Percentiles rank a stretch among this genome's conserved stretches.
phyloP scores from a whole-genome alignment of 208 protist species.

The Willaertia magna region DNA sequence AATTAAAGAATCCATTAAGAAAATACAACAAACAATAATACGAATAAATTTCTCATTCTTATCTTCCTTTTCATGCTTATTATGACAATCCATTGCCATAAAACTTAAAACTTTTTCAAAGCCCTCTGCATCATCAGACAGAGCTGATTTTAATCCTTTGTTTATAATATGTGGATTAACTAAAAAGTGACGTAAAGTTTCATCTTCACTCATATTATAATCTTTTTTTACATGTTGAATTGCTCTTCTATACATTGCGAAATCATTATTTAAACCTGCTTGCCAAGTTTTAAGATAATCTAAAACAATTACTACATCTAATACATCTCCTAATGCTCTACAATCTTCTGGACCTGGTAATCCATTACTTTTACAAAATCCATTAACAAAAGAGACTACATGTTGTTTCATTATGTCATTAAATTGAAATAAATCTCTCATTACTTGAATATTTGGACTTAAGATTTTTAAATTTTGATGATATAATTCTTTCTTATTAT shows the following conservation, averaged over 20 bases:
- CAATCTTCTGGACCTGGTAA: not conserved
- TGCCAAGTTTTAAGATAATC: conserved; percentile 11
- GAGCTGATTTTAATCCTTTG: not conserved
- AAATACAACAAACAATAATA: not conserved
- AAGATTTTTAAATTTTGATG: not conserved
- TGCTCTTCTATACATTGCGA: conserved; percentile 6
- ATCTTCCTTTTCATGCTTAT: not conserved
- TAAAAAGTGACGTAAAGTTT: not conserved
- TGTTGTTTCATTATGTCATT: not conserved
- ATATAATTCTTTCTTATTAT: conserved; percentile 12
- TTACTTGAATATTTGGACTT: not conserved
- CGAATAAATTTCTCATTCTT: not conserved
- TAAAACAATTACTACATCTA: not conserved
- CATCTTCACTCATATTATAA: conserved; percentile 10
- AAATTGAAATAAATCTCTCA: not conserved
- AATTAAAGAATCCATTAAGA: not conserved
- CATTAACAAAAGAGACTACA: not conserved
- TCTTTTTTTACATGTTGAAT: conserved; percentile 13
- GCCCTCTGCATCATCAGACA: not conserved
- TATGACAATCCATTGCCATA: not conserved
- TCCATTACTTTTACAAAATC: not conserved
- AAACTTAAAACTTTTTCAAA: not conserved
- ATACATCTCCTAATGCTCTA: not conserved
- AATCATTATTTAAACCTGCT: conserved; percentile 11
- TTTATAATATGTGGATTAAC: not conserved